Conservation (phyloP, 306 rosid genomes). For the Hippophae gyantsensis region DNA sequence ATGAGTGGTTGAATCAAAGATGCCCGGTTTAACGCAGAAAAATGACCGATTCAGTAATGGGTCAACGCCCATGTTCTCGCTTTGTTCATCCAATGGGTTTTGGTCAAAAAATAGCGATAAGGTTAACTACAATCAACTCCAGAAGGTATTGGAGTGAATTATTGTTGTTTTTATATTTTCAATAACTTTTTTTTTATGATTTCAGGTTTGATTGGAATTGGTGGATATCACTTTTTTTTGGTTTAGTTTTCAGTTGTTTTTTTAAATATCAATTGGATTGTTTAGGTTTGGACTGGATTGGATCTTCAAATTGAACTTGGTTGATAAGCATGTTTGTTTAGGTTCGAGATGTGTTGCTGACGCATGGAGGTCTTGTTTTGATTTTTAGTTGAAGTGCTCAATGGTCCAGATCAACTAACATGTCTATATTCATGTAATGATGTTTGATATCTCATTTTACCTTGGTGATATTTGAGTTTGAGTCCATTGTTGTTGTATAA, state of each 20-base stretch:
- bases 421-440: background rate
- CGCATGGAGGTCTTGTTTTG: conserved; percentile 11
- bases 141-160: conserved; percentile 51
- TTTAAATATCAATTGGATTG: conserved; percentile 8
- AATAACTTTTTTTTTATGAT: conserved; percentile 1
- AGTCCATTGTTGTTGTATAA: background rate
- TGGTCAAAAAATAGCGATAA: conserved; percentile 78
- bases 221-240: conserved; percentile 25
- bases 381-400: conserved; percentile 17
- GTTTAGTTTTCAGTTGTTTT: conserved; percentile 8
- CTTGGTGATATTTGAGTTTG: conserved; percentile 1
- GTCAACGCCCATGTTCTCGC: conserved; percentile 41
- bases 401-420: conserved; percentile 19
- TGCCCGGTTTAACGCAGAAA: conserved; percentile 76
- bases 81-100: conserved; percentile 53
- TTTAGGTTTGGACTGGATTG: conserved; percentile 27
- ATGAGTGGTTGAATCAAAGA: conserved; percentile 37
- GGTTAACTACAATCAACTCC: conserved; percentile 76
- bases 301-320: conserved; percentile 33
- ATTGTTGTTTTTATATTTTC: background rate
- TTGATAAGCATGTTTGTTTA: conserved; percentile 7
- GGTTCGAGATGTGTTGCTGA: conserved; percentile 17
- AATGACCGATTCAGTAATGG: conserved; percentile 62
- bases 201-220: conserved; percentile 13
- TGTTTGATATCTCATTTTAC: background rate